Evolutionary conservation across 1,284 basidiomycete genomes (phyloP), one percentile per base, ranked within the genome.

Genomic region (Dichomitus squalens): DNA sequence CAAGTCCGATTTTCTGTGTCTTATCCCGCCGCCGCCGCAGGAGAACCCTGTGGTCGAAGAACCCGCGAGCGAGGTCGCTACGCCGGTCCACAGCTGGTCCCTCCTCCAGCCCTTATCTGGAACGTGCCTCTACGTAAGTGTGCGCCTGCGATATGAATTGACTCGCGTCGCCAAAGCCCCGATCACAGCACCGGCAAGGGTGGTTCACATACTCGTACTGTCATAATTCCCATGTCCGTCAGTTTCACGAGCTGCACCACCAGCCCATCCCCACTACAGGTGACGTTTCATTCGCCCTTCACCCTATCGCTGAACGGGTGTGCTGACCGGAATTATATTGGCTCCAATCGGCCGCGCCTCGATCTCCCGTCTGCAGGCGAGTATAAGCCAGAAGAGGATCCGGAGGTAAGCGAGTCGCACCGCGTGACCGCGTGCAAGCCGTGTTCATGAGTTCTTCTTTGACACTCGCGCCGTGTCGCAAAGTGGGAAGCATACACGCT

Each of bases 181-280:
- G 53, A 66, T 53, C 59, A 62, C 67, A 93, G 90, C 87, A 90
- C 72, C 84, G 85, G 66, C 90, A 92, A 80, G 83, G 88, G 38
- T 98, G 95, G 95, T 97, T 96, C 77, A 97, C 95, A 40, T 97
- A 96, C 74, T 89, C 92, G 58, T 96, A 96, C 75, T 96, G 95
- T 77, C 94, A 95, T 75, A 90, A 92, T 74, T 82, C 86, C 58
- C 86, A 93, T 75, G 90, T 95, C 60, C 86, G 93, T 55, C 94
- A 96, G 75, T 96, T 96, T 78, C 88, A 89, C 69, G 92, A 93
- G 75, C 77, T 81, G 56, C 64, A 73, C 53, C 79, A 77, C 64
- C 63, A 82, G 52, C 85, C 86, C 63, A 78, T 85, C 52, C 84
- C 86, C 65, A 78, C 81, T 63, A 76, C 85, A 73, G 88, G 89